Conservation (phyloP, 108 stramenopile species). For the Nitzschia sp. region DNA sequence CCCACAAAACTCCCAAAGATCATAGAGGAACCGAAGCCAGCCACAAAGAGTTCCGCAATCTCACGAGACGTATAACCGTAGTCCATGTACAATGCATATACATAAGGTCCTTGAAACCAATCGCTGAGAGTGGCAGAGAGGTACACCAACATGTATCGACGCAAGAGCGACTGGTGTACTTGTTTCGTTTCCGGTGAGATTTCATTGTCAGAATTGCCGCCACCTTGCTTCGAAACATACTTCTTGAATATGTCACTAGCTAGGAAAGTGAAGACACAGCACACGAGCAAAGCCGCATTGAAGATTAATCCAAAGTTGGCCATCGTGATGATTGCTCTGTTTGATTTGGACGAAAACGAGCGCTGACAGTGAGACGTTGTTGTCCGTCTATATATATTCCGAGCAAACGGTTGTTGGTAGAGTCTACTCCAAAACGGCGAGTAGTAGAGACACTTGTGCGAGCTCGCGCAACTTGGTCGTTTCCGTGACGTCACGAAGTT, state of each 20-base stretch:
- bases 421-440: no score
- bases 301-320: constrained; percentile 69
- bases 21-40: constrained; percentile 84
- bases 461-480: no score
- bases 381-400: no score
- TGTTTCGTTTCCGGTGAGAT: constrained; percentile 15
- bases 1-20: constrained; percentile 67
- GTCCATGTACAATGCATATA: constrained; percentile 93
- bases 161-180: constrained; percentile 42
- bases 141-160: constrained; percentile 88
- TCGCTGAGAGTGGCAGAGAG: constrained; percentile 88
- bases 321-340: constrained; percentile 24
- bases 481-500: no score
- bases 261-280: constrained; percentile 68
- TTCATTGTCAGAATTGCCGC: constrained; percentile 10
- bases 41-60: constrained; percentile 86
- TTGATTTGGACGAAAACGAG: no score
- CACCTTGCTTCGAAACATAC: constrained; percentile 10
- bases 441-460: no score
- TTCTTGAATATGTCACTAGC: constrained; percentile 67
- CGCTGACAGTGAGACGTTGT: no score
- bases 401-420: no score
- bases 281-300: constrained; percentile 53
- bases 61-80: constrained; percentile 89
- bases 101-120: constrained; percentile 99